Evolutionary conservation across 164 flowering plant species (phyloP).

Genomic region (Stephania yunnanensis): DNA sequence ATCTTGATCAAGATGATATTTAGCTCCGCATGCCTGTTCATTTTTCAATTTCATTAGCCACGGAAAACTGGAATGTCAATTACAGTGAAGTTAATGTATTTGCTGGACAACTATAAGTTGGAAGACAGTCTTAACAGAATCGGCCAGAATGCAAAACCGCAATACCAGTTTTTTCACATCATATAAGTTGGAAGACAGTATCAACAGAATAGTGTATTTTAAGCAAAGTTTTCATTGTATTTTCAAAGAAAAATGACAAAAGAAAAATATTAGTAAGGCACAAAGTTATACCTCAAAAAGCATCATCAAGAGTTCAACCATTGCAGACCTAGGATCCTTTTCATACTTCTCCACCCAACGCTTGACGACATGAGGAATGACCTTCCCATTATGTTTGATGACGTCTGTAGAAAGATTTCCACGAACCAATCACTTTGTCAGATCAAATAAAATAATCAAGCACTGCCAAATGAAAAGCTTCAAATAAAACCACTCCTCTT

Average conservation of each 20-base stretch:
- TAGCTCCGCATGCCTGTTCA: conserved; percentile 86
- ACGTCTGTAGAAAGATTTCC: conserved; percentile 46
- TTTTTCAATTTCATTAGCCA: conserved; percentile 11
- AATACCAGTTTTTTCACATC: no score
- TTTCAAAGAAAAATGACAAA: background rate
- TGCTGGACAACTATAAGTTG: no score
- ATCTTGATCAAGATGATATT: conserved; percentile 50
- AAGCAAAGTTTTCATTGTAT: background rate
- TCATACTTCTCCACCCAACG: conserved; percentile 84
- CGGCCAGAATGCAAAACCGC: no score
- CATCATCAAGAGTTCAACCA: conserved; percentile 71
- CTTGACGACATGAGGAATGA: conserved; percentile 64
- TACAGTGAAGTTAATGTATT: background rate
- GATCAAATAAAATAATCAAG: background rate
- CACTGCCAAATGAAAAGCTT: background rate
- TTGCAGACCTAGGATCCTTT: conserved; percentile 62
- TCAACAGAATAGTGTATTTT: background rate
- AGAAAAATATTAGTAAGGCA: background rate
- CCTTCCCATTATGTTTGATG: conserved; percentile 66
- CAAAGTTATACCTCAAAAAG: conserved; percentile 70
- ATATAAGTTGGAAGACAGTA: no score
- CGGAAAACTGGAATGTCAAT: background rate
- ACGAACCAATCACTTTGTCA: background rate
- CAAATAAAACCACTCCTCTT: background rate
- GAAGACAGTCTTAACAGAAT: no score